Evolutionary conservation across 2,329 filamentous ascomycete species (phyloP), one percentile per base, ranked within the genome.

Genomic region (Diatrype stigma): DNA sequence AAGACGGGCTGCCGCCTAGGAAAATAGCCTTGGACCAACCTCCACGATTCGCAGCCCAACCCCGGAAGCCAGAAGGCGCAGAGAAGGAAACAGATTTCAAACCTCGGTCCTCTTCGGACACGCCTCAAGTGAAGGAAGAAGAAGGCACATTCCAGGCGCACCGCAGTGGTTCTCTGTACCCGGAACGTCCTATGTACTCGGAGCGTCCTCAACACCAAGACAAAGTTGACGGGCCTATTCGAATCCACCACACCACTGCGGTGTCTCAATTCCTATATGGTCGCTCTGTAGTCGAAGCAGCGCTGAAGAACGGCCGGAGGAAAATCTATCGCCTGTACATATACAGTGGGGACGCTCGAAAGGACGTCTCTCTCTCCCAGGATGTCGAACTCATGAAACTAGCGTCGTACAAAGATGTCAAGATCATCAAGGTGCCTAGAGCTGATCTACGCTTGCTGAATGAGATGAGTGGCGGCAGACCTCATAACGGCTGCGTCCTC

Each of bases 251-350:
- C 64, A 90, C 89, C 0, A 95, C 90, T 1, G 87, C 93, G 0
- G 89, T 90, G 5, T 96, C 92, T 0, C 87, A 96, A 55, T 97
- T 96, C 60, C 75, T 99, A 2, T 97, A 96, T 65, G 94, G 94
- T 6, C 82, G 81, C 42, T 89, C 87, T 2, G 84, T 89, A 2
- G 90, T 97, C 21, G 79, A 87, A 55, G 88, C 92, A 19, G 92
- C 91, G 0, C 73, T 99, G 19, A 83, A 79, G 57, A 66, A 71
- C 45, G 75, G 75, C 11, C 78, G 83, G 32, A 84, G 94, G 51
- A 84, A 89, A 62, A 71, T 96, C 2, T 96, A 96, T 73, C 88
- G 85, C 49, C 78, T 99, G 3, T 96, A 97, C 67, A 74, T 96
- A 11, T 86, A 87, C 63, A 76, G 74, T 45, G 79, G 80, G 11